phyloP scores from a whole-genome alignment of 768 basidiomycete species.

The Amanita pallidorosea region DNA sequence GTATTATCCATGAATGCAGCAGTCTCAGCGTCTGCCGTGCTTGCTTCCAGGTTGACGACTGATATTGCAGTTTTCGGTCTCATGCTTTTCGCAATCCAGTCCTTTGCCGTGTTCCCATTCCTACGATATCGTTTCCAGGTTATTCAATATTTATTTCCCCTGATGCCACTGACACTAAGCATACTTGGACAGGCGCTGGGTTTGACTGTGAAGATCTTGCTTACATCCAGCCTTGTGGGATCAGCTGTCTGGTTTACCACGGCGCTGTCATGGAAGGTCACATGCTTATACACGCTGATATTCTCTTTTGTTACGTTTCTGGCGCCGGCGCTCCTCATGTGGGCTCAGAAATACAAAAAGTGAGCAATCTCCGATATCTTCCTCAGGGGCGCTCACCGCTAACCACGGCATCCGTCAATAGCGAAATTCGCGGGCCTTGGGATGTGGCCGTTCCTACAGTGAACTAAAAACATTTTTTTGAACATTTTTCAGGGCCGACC shows the following conservation, averaged over 20 bases:
- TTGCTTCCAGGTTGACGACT: slow-evolving; percentile 80
- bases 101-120: slow-evolving; percentile 78
- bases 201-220: slow-evolving; percentile 29
- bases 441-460: slow-evolving; percentile 76
- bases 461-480: slow-evolving; percentile 25
- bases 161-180: slow-evolving; percentile 8
- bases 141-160: slow-evolving; percentile 1
- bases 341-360: slow-evolving; percentile 89
- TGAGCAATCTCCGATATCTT: slow-evolving; percentile 20
- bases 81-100: slow-evolving; percentile 71
- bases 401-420: slow-evolving; percentile 19
- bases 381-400: slow-evolving; percentile 4
- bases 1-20: slow-evolving; percentile 87
- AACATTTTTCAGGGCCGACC: background rate
- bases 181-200: slow-evolving; percentile 32
- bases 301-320: slow-evolving; percentile 55
- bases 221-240: slow-evolving; percentile 44
- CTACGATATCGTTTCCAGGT: slow-evolving; percentile 68
- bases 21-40: slow-evolving; percentile 84
- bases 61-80: slow-evolving; percentile 86
- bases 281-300: slow-evolving; percentile 37
- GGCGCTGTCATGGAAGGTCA: slow-evolving; percentile 43
- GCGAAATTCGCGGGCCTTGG: slow-evolving; percentile 87
- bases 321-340: slow-evolving; percentile 65
- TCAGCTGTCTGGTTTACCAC: slow-evolving; percentile 41